A percentile compares a stretch with the other conserved stretches of the same genome.
phyloP scores from a whole-genome alignment of 495 filamentous ascomycete species.

The Friedmanniomyces simplex region DNA sequence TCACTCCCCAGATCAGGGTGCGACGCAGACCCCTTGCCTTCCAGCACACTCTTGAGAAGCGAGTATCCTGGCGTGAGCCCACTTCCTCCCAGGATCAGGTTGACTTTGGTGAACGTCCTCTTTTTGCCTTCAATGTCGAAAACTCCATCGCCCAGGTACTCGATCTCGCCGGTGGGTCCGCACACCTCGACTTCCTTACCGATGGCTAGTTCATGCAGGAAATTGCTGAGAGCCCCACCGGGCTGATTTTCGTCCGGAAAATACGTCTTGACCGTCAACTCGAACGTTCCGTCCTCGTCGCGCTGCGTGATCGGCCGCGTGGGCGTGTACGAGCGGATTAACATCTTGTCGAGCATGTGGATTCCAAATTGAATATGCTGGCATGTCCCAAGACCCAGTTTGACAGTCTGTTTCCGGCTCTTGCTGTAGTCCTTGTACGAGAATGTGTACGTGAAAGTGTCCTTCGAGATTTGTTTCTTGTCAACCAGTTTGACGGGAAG shows the following conservation, averaged over 20 bases:
- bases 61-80: conserved; percentile 31
- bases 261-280: conserved; percentile 22
- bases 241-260: conserved; percentile 22
- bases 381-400: conserved; percentile 26
- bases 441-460: conserved; percentile 28
- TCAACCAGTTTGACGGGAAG: conserved; percentile 20
- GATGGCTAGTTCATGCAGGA: conserved; percentile 22
- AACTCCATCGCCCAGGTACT: conserved; percentile 17
- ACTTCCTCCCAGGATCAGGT: conserved; percentile 15
- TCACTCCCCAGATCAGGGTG: conserved; percentile 3
- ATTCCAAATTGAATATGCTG: conserved; percentile 30
- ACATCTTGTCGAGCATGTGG: conserved; percentile 25
- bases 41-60: conserved; percentile 14
- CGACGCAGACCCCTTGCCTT: conserved; percentile 14
- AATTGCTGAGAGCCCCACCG: conserved; percentile 23
- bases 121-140: conserved; percentile 18
- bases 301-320: background rate
- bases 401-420: background rate
- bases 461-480: conserved; percentile 18
- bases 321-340: conserved; percentile 24
- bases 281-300: conserved; percentile 19
- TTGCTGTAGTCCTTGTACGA: conserved; percentile 10
- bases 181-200: conserved; percentile 23
- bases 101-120: conserved; percentile 12
- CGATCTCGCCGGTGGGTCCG: conserved; percentile 22